Percentiles rank a stretch among this genome's conserved stretches.
Evolutionary conservation across 495 filamentous ascomycete genomes (phyloP).

Genomic region (Trichoderma virens): DNA sequence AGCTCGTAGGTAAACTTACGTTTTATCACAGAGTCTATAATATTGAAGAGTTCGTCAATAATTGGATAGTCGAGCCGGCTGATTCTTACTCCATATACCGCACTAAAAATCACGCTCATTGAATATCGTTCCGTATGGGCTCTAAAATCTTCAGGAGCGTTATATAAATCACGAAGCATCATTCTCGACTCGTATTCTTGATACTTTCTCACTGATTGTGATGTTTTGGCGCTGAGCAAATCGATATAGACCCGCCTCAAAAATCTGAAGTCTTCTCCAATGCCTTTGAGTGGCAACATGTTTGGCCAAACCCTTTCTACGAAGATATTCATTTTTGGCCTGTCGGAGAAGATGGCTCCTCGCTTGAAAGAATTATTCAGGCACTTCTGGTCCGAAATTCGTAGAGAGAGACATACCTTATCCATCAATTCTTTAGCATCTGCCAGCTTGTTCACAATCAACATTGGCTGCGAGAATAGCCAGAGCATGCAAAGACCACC

Average conservation of each 20-base stretch:
- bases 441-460: not conserved
- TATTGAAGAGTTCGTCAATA: not conserved
- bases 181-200: not conserved
- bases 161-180: not conserved
- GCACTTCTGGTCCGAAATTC: too few species aligned
- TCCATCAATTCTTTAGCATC: not conserved
- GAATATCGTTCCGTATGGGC: not conserved
- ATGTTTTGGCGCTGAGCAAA: not conserved
- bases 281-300: not conserved
- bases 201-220: not conserved
- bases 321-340: not conserved
- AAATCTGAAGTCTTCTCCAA: not conserved
- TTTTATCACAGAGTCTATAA: not conserved
- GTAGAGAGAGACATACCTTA: not conserved
- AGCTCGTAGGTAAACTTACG: not conserved
- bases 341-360: not conserved
- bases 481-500: not conserved
- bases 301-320: not conserved
- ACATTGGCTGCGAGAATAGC: not conserved
- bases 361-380: not conserved
- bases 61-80: not conserved
- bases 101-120: constrained; percentile 1
- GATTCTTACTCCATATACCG: not conserved
- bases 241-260: not conserved
- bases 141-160: not conserved